Percentiles rank a stretch among this genome's conserved stretches.
Evolutionary conservation across 345 rosid species (phyloP).

Genomic region (Syzygium aromaticum): DNA sequence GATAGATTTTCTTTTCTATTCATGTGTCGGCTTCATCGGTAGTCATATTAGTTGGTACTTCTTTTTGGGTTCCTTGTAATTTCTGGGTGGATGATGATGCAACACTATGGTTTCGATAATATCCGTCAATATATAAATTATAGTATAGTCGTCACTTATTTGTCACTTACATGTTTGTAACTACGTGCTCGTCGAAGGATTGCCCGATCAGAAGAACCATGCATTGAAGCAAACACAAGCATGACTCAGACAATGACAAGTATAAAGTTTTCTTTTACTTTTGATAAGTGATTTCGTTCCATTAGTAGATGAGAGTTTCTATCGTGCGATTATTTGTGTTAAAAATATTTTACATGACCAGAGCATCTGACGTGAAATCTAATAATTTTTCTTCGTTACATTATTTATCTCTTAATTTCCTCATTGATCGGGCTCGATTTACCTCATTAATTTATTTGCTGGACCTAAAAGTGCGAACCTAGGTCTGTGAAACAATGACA

Average conservation of each 20-base stretch:
- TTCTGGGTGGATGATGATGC: background rate
- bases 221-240: background rate
- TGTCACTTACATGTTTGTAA: background rate
- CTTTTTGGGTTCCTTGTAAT: background rate
- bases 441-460: no score
- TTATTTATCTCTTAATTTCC: background rate
- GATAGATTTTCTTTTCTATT: background rate
- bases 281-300: background rate
- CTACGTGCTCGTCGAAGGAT: background rate
- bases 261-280: no score
- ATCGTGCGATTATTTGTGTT: background rate
- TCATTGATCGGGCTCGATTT: background rate
- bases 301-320: background rate
- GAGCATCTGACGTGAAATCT: background rate
- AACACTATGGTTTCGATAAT: background rate
- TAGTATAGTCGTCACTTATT: background rate
- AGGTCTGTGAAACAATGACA: background rate
- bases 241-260: background rate
- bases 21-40: background rate
- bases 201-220: background rate
- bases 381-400: background rate
- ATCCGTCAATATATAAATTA: background rate
- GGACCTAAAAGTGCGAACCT: background rate
- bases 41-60: background rate
- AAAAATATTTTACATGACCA: background rate